phyloP scores from a whole-genome alignment of 805 yeast genomes.

The Metschnikowia gelsemii region DNA sequence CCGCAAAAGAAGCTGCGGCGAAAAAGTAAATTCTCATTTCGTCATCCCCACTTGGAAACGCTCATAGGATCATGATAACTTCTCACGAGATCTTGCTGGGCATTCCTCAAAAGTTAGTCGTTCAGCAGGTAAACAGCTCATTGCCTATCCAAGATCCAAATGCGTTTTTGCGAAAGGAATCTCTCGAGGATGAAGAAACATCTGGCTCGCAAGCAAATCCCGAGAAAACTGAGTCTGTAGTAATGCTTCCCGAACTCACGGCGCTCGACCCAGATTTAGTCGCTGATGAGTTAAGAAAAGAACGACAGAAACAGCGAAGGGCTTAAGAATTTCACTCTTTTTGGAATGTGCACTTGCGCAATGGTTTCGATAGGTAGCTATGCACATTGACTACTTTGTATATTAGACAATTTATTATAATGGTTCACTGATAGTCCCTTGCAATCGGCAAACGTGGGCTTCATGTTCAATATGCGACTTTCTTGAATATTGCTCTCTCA shows the following conservation, averaged over 20 bases:
- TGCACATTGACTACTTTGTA: too few relatives aligned
- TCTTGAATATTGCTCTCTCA: too few relatives aligned
- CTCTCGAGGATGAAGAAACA: neutral
- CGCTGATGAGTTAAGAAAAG: conserved; percentile 14
- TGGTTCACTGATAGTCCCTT: neutral
- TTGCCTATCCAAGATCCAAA: neutral
- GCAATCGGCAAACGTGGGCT: too few relatives aligned
- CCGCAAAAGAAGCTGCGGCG: conserved; percentile 18
- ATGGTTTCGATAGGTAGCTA: too few relatives aligned
- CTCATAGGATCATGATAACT: conserved; percentile 4
- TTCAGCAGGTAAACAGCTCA: neutral
- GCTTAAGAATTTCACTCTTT: conserved; percentile 3
- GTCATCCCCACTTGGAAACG: neutral
- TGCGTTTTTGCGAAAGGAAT: neutral
- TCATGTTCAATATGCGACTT: too few relatives aligned
- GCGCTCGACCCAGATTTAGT: conserved; percentile 31
- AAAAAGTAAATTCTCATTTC: conserved; percentile 4
- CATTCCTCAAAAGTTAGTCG: conserved; percentile 10
- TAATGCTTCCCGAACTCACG: conserved; percentile 24
- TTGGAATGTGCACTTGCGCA: too few relatives aligned
- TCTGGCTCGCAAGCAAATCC: neutral
- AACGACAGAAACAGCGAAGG: conserved; percentile 15
- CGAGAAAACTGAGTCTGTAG: conserved; percentile 3
- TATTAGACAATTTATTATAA: conserved; percentile 2
- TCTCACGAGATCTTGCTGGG: conserved; percentile 9